Evolutionary conservation across 164 flowering plant genomes (phyloP), one percentile per base, ranked within the genome.

Genomic region (Aristolochia fimbriata): DNA sequence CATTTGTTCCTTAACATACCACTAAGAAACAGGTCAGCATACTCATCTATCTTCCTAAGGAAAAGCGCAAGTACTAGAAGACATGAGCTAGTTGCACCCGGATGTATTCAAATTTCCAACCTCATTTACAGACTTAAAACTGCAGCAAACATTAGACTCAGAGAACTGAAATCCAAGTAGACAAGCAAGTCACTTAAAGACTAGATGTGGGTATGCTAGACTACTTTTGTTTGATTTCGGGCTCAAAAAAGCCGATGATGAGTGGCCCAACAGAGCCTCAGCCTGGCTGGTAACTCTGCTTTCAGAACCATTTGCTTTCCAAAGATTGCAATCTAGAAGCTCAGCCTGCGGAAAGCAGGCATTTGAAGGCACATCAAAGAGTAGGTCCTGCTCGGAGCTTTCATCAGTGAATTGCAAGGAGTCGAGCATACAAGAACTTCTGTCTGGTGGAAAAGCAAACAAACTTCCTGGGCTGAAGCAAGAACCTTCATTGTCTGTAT

Each of bases 261-360:
- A 20, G 37, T 24, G 47, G 63, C 33, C 31, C 4, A 54, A 60
- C 10, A 47, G 43, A 16, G 53, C 15, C 43, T 60, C 23, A 47
- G 48, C 62, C 22, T 58, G 27, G 58, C 52, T 20, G 17, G 6
- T 56, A 30, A 56, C 27, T 24, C 20, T 20, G 25, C 46, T 41
- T 21, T 11, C 27, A 11, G 50, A 43, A 20, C 13, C 33, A 8
- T 51, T 46, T 45, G 47, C 46, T 9, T 58, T 65, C 62, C 57
- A 65, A 25, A 43, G 19, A 59, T 59, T 48, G 68, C 57, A 58
- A 23, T 51, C 57, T 45, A 92, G 83, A 48, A 89, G 96, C 73
- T 93, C 97, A 57, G 98, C 97, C 69, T 89, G 80, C 4, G 96
- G 84, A 58, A 93, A 87, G 31, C 84, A 81, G 48, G 83, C 65